Base-by-base conservation (phyloP, 192 early-diverging fungal species). In the Chytriomyces confervae region DNA sequence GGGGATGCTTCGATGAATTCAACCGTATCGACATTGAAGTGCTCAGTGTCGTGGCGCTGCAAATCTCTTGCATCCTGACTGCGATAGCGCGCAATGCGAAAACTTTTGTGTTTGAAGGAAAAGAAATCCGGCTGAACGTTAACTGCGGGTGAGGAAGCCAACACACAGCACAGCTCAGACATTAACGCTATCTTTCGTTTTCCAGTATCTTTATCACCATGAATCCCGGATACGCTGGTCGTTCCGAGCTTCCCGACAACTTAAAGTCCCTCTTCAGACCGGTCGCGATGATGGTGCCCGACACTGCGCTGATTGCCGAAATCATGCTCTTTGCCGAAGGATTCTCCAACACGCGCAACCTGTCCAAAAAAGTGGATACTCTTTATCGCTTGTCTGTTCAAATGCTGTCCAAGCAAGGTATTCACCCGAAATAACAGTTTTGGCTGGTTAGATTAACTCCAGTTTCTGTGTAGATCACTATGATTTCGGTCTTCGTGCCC, bases 1-100 rank as follows among this genome's bases (percentile, higher is more conserved):
- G 89, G 89, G 86, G 89, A n/a, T 89, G 87, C 69, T 90, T 90
- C 69, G 89, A 90, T 74, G 89, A 90, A 76, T 90, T 90, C 80
- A 90, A 90, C 66, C 62, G 89, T 29, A 90, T 90, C 75, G 86
- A 90, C 72, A 90, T 90, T 84, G 89, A 90, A 75, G 89, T 90
- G 11, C 75, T 90, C 10, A 80, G 77, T 80, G 89, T 90, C 60
- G 87, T 90, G 43, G 89, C 89, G 6, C 76, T 87, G 47, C 89
- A 90, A 72, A 85, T 90, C 20, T 88, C 85, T 23, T 85, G 77
- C 57, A 90, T 89, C 66, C 76, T 88, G 66, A 70, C 82, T 16
- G 89, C 89, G 6, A 88, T 89, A 46, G 50, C 85, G 5, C 72
- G 86, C 0, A 83, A 84, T 68, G 84, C 82, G 5, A 80, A 81